A percentile compares a stretch with the other conserved stretches of the same genome.
phyloP scores from a whole-genome alignment of 78 protist genomes.

The Planoprotostelium fungivorum region DNA sequence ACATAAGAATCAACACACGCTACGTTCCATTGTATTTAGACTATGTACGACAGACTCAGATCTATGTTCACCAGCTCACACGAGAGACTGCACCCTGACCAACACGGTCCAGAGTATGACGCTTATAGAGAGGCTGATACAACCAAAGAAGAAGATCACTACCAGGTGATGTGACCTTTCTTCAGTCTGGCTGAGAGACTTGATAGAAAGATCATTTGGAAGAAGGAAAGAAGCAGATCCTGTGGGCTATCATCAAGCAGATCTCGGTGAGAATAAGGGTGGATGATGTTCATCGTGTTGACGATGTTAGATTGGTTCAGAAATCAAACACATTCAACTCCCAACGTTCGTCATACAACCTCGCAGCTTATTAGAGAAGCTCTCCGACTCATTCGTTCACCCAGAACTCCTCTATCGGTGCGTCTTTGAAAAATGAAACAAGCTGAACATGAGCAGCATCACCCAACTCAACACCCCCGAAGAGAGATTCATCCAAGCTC shows the following conservation, averaged over 20 bases:
- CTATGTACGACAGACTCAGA: neutral
- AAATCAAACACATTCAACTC: conserved; percentile 33
- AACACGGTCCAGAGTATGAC: neutral
- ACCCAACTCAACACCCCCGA: conserved; percentile 14
- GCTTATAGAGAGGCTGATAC: neutral
- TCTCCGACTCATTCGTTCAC: conserved; percentile 39
- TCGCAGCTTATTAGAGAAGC: conserved; percentile 31
- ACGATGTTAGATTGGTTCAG: conserved; percentile 15
- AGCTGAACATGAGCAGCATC: neutral
- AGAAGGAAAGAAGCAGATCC: neutral
- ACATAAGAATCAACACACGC: too few species aligned
- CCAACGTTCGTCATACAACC: conserved; percentile 62
- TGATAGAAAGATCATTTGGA: neutral
- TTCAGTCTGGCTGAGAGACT: neutral
- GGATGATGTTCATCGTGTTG: neutral
- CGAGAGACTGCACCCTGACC: neutral
- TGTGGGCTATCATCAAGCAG: neutral
- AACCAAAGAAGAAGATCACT: neutral
- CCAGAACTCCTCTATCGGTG: conserved; percentile 41
- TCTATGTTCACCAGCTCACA: neutral
- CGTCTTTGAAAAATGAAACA: neutral
- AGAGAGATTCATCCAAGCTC: conserved; percentile 42
- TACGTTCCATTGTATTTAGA: too few species aligned
- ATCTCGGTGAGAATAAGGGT: neutral
- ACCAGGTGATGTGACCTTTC: neutral